Conservation (phyloP, 345 rosid species). For the Gynandropsis gynandra region DNA sequence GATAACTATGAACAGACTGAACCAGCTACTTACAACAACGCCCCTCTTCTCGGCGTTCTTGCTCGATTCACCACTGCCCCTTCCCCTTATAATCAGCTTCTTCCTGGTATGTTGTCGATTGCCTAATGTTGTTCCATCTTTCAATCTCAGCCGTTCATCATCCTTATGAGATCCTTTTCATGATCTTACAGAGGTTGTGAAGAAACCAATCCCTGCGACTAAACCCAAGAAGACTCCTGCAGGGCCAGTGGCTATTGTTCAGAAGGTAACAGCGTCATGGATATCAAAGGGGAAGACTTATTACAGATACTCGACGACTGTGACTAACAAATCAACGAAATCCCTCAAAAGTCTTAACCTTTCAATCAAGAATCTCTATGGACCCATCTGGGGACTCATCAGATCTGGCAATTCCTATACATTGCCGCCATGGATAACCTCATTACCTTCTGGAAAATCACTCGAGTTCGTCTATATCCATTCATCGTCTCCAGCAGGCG, state of each 20-base stretch:
- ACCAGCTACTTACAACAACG: slow-evolving; percentile 98
- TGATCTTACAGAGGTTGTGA: slow-evolving; percentile 22
- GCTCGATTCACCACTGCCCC: slow-evolving; percentile 73
- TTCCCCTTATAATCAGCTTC: slow-evolving; percentile 73
- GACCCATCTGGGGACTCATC: slow-evolving; percentile 87
- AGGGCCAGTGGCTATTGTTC: slow-evolving; percentile 54
- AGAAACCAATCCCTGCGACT: slow-evolving; percentile 37
- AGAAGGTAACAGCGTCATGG: slow-evolving; percentile 79
- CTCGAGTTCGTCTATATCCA: slow-evolving; percentile 91
- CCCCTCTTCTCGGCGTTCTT: slow-evolving; percentile 83
- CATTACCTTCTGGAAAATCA: slow-evolving; percentile 62
- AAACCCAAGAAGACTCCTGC: slow-evolving; percentile 45
- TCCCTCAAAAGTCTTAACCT: slow-evolving; percentile 56
- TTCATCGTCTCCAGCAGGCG: slow-evolving; percentile 52
- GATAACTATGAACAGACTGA: slow-evolving; percentile 97
- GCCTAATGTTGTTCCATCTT: too few species aligned
- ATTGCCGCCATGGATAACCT: slow-evolving; percentile 70
- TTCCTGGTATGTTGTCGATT: slow-evolving; percentile 67
- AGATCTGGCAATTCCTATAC: slow-evolving; percentile 47
- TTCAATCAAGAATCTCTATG: slow-evolving; percentile 70
- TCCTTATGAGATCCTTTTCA: background rate
- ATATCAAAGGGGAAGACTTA: slow-evolving; percentile 56
- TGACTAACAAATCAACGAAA: slow-evolving; percentile 71
- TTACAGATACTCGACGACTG: slow-evolving; percentile 69
- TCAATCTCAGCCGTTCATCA: background rate